These are phyloP conservation scores for Fusarium sp. DNA, from an alignment of 2,329 filamentous ascomycete species.

Conservation along the genomic window DNA sequence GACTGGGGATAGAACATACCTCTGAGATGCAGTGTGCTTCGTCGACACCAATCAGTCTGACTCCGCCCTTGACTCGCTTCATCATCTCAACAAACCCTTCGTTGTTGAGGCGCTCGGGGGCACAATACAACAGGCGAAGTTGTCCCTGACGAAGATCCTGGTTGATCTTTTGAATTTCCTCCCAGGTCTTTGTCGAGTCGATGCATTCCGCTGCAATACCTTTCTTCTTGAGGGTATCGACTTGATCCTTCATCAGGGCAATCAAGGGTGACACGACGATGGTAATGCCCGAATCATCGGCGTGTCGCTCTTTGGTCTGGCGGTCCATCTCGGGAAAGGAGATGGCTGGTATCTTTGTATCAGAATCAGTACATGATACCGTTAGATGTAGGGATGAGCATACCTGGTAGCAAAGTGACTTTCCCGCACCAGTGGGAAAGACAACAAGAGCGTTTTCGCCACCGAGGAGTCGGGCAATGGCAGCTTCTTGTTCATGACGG, in stretches of 20 bases:
- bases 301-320: slow-evolving; percentile 36
- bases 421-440: slow-evolving; percentile 61
- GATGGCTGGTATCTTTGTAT: slow-evolving; percentile 55
- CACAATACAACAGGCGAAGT: slow-evolving; percentile 65
- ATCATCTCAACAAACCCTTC: slow-evolving; percentile 67
- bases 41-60: slow-evolving; percentile 65
- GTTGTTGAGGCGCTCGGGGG: slow-evolving; percentile 68
- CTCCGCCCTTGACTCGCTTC: slow-evolving; percentile 61
- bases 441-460: slow-evolving; percentile 55
- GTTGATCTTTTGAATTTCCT: slow-evolving; percentile 54
- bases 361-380: not conserved
- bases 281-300: slow-evolving; percentile 58
- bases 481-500: slow-evolving; percentile 56
- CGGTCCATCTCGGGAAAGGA: slow-evolving; percentile 57
- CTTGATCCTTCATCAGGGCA: slow-evolving; percentile 69
- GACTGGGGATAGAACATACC: not conserved
- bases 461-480: slow-evolving; percentile 50
- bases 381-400: not conserved
- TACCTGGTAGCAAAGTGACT: slow-evolving; percentile 60
- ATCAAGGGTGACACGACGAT: slow-evolving; percentile 66
- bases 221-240: slow-evolving; percentile 60
- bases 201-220: slow-evolving; percentile 63
- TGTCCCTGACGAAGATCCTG: slow-evolving; percentile 54
- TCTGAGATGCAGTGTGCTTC: slow-evolving; percentile 67
- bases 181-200: slow-evolving; percentile 63